Evolutionary conservation across 2,329 filamentous ascomycete species (phyloP).

Genomic region (Graphilbum ipis-grandicollis): DNA sequence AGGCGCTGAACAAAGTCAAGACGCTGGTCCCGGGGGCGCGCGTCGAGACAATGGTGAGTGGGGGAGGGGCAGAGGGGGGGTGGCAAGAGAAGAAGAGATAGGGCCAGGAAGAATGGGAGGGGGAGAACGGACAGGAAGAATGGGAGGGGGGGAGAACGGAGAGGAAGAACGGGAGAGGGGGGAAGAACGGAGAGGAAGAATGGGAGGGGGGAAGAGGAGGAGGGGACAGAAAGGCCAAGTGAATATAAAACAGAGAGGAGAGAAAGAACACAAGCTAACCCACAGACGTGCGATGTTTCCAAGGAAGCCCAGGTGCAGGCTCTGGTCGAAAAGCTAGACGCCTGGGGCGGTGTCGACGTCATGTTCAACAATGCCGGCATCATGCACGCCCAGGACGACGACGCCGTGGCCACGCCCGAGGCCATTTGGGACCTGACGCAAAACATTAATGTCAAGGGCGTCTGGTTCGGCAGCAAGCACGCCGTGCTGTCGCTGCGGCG

Average conservation of each 20-base stretch:
- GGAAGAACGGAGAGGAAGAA: no score
- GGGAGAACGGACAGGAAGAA: no score
- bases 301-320: conserved; percentile 65
- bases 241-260: no score
- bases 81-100: no score
- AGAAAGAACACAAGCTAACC: no score
- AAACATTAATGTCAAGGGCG: conserved; percentile 90
- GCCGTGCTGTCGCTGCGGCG: conserved; percentile 66
- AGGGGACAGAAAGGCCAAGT: no score
- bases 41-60: conserved; percentile 39
- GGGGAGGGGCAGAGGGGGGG: no score
- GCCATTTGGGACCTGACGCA: conserved; percentile 90
- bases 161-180: no score
- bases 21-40: conserved; percentile 48
- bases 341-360: conserved; percentile 76
- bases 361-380: conserved; percentile 98
- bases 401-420: conserved; percentile 71
- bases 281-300: conserved; percentile 58
- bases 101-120: no score
- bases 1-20: conserved; percentile 57
- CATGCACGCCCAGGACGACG: conserved; percentile 73
- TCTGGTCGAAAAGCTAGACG: conserved; percentile 56
- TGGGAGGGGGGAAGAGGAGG: no score
- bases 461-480: conserved; percentile 94
- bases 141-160: no score